A percentile compares a stretch with the other conserved stretches of the same genome.
phyloP scores from a whole-genome alignment of 768 basidiomycete genomes.

The Hericium coralloides region DNA sequence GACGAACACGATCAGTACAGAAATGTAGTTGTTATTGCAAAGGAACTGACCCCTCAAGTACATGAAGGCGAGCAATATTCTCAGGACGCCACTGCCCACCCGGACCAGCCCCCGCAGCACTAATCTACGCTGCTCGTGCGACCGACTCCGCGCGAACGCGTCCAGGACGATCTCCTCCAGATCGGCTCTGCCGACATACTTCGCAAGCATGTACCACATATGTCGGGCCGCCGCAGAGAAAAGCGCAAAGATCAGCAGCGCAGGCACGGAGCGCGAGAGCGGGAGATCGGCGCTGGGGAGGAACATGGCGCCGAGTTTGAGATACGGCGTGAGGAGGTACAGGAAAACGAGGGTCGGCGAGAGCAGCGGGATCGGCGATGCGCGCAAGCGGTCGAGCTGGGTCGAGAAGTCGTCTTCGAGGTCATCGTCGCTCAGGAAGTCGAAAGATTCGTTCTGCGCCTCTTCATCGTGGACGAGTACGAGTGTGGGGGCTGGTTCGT shows the following conservation, averaged over 20 bases:
- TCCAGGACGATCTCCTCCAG: constrained; percentile 59
- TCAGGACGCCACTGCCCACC: constrained; percentile 33
- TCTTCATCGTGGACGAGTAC: constrained; percentile 55
- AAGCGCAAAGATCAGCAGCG: constrained; percentile 43
- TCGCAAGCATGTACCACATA: constrained; percentile 70
- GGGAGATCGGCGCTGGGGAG: constrained; percentile 41
- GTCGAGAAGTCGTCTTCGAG: constrained; percentile 25
- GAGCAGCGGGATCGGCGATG: constrained; percentile 44
- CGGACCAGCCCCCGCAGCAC: constrained; percentile 38
- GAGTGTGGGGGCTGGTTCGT: constrained; percentile 37
- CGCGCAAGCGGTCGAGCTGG: constrained; percentile 16
- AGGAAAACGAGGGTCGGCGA: constrained; percentile 51
- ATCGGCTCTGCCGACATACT: constrained; percentile 57
- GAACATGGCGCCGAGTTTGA: constrained; percentile 63
- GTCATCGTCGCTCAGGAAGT: constrained; percentile 37
- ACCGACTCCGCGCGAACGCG: constrained; percentile 45
- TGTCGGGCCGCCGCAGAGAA: constrained; percentile 56
- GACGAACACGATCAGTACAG: constrained; percentile 10
- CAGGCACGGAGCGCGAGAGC: constrained; percentile 40
- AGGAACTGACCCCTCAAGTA: constrained; percentile 55
- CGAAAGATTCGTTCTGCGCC: constrained; percentile 22
- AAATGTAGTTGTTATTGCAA: not conserved
- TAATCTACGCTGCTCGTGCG: constrained; percentile 38
- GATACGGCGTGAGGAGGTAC: constrained; percentile 59
- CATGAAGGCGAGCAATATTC: constrained; percentile 44